Base-by-base conservation (phyloP, 31 red algal genomes). In the Asparagopsis taxiformis region DNA sequence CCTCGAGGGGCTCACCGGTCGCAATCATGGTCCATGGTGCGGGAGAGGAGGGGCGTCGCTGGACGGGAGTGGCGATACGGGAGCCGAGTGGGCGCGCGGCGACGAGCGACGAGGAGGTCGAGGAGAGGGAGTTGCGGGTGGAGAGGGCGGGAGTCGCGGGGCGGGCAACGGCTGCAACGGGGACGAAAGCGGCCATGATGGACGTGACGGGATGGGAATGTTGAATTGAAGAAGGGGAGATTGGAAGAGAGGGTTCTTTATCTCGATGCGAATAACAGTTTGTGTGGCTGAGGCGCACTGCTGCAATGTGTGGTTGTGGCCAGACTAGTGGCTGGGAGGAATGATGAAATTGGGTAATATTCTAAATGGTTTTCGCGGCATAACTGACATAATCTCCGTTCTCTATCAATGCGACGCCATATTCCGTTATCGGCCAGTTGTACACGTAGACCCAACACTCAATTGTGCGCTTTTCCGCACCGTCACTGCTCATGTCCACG, bases 1-100 rank as follows among this genome's bases (percentile, higher is more conserved):
- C 90, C 55, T 93, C 90, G 35, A 93, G 65, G 32, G 79, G 65
- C 64, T 84, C 64, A 24, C 88, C 88, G 3, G 72, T 84, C 0
- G 78, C 76, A 0, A 82, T 72, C 88, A 84, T 84, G 43, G 22
- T 72, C 62, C 29, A 31, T 33, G 59, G 38, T 17, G 16, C 55
- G 21, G 55, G 57, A 25, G 26, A 20, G 31, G 49, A 30, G 7
- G 13, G 24, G 61, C 16, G 59, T 0, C 55, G 34, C 8, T 35
- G n/a, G 3, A 26, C 11, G 11, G 43, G 58, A 16, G 67, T 72
- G 59, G 67, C 46, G 30, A 21, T 22, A 24, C 82, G 82, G 23
- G 53, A 21, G 41, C 41, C 31, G 8, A 26, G 48, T 0, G 36
- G 57, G 44, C 61, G 56, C 6, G 31, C 16, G 35, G 72, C 51